phyloP scores from a whole-genome alignment of 129 eudicot species.

The Scalesia atractyloides region DNA sequence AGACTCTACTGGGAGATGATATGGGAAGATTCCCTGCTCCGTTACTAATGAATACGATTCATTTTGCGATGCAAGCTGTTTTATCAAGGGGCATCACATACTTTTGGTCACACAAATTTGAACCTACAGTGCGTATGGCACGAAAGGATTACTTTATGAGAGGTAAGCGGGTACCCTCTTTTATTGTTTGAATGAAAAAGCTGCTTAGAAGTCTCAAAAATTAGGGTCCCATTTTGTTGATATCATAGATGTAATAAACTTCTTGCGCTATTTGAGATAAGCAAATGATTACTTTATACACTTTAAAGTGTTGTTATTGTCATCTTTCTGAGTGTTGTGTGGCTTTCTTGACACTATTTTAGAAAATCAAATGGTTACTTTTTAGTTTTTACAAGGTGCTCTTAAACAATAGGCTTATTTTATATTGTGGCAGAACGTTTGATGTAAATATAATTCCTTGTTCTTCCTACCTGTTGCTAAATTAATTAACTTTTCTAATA shows the following conservation, averaged over 20 bases:
- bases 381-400: conserved; percentile 4
- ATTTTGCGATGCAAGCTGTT: conserved; percentile 93
- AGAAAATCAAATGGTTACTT: background rate
- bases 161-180: conserved; percentile 44
- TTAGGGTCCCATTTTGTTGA: conserved; percentile 12
- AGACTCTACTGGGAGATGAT: conserved; percentile 78
- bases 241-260: background rate
- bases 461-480: conserved; percentile 12
- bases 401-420: conserved; percentile 13
- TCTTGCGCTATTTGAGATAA: background rate
- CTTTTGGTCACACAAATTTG: conserved; percentile 74
- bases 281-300: background rate
- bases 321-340: conserved; percentile 13
- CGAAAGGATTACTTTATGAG: conserved; percentile 82
- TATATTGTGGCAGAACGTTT: background rate
- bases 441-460: background rate
- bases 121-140: conserved; percentile 57
- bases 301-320: background rate
- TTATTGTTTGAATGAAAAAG: background rate
- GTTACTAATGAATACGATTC: conserved; percentile 87
- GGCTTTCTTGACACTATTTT: conserved; percentile 8
- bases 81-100: conserved; percentile 78
- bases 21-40: conserved; percentile 98
- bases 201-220: background rate
- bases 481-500: conserved; percentile 57